Evolutionary conservation across 192 early-diverging fungal genomes (phyloP).

Genomic region (Fimicolochytrium jonesii): DNA sequence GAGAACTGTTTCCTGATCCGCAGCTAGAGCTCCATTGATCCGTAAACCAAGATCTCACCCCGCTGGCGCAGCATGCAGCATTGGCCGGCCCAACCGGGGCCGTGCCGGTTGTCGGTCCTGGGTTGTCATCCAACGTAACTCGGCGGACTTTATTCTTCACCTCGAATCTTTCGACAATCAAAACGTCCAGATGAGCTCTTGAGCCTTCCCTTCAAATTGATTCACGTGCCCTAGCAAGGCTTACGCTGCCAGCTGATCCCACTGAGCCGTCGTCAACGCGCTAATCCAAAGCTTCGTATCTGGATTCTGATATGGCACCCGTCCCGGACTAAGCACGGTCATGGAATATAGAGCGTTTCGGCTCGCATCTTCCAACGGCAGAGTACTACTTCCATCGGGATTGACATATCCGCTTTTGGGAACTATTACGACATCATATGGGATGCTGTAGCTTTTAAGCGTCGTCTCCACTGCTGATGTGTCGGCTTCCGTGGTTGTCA

Average conservation of each 20-base stretch:
- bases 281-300: conserved; percentile 2
- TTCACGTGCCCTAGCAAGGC: no score
- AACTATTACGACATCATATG: conserved; percentile 1
- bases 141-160: conserved; percentile 8
- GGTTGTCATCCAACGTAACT: conserved; percentile 13
- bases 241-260: no score
- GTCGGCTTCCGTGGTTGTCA: not conserved
- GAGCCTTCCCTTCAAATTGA: no score
- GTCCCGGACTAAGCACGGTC: conserved; percentile 4
- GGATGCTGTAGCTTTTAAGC: conserved; percentile 15
- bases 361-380: conserved; percentile 8
- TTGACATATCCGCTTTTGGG: not conserved
- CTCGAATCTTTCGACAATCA: no score
- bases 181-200: no score
- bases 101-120: no score
- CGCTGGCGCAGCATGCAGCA: no score
- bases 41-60: no score
- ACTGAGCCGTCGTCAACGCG: conserved; percentile 12
- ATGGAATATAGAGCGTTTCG: not conserved
- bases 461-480: not conserved
- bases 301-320: conserved; percentile 11
- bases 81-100: no score
- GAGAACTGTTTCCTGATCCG: no score
- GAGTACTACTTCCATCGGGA: no score
- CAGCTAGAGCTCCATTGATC: no score